Percentiles rank a stretch among this genome's conserved stretches.
Evolutionary conservation across 2,329 filamentous ascomycete genomes (phyloP).

Genomic region (Hortaea sp.): DNA sequence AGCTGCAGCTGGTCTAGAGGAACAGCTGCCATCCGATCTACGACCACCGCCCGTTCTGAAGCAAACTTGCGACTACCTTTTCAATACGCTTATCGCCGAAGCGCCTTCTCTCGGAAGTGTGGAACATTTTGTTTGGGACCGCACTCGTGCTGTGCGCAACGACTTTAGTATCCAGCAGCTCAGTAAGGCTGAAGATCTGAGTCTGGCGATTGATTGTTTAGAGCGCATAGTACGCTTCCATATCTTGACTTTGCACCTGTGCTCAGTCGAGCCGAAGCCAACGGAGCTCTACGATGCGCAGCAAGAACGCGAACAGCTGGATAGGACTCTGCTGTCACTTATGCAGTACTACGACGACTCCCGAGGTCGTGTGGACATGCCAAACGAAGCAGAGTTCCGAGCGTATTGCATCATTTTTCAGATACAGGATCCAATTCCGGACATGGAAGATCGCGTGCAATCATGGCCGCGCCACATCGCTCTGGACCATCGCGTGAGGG

Average conservation of each 20-base stretch:
- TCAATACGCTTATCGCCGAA: constrained; percentile 40
- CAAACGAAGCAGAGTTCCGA: constrained; percentile 54
- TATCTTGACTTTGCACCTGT: constrained; percentile 51
- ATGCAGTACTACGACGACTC: constrained; percentile 52
- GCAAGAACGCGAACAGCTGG: constrained; percentile 55
- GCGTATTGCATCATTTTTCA: constrained; percentile 52
- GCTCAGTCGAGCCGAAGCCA: constrained; percentile 41
- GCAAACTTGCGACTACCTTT: constrained; percentile 35
- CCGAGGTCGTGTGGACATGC: constrained; percentile 38
- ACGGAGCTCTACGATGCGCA: constrained; percentile 44
- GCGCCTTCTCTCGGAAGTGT: constrained; percentile 41
- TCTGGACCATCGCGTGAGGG: constrained; percentile 43
- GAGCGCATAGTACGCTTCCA: constrained; percentile 56
- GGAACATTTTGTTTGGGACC: constrained; percentile 56
- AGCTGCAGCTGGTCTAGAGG: constrained; percentile 52
- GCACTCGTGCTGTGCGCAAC: constrained; percentile 54
- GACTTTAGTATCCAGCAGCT: constrained; percentile 55
- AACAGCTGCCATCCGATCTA: constrained; percentile 54
- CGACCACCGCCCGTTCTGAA: constrained; percentile 43
- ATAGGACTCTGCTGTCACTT: constrained; percentile 51
- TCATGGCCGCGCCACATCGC: constrained; percentile 43
- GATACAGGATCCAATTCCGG: constrained; percentile 39
- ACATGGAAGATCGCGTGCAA: constrained; percentile 49
- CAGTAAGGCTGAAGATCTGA: constrained; percentile 45
- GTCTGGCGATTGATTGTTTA: constrained; percentile 48